phyloP scores from a whole-genome alignment of 441 rosid genomes.

The Hura crepitans region DNA sequence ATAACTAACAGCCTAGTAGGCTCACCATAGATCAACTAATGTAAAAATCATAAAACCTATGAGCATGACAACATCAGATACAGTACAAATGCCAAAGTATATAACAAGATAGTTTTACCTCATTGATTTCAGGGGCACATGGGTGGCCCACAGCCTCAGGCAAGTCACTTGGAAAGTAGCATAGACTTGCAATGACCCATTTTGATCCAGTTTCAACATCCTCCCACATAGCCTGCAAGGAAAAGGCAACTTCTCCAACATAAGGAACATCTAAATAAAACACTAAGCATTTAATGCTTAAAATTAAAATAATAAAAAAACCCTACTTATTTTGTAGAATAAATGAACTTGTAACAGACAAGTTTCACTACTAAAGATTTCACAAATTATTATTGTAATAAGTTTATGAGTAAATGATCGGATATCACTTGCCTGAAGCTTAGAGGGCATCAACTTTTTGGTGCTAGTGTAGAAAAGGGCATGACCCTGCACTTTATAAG shows the following conservation, averaged over 20 bases:
- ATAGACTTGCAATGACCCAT: conserved; percentile 54
- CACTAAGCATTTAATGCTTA: neutral
- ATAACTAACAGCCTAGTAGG: conserved; percentile 2
- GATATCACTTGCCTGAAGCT: conserved; percentile 50
- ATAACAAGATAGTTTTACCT: conserved; percentile 38
- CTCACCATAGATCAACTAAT: neutral
- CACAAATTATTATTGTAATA: neutral
- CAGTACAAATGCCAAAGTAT: conserved; percentile 1
- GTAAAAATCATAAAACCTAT: neutral
- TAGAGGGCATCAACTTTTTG: conserved; percentile 46
- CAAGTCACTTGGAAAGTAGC: conserved; percentile 61
- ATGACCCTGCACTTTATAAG: conserved; percentile 55
- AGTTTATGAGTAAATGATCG: conserved; percentile 3
- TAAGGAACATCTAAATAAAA: conserved; percentile 5
- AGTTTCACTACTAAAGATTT: neutral
- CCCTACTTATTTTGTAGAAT: neutral
- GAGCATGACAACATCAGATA: conserved; percentile 2
- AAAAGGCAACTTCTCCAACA: conserved; percentile 9
- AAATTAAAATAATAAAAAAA: neutral
- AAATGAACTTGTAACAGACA: neutral
- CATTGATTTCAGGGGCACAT: conserved; percentile 51
- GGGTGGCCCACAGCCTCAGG: conserved; percentile 62
- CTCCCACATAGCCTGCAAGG: conserved; percentile 70
- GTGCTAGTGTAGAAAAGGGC: conserved; percentile 45
- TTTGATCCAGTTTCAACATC: conserved; percentile 50